Evolutionary conservation across 2,329 filamentous ascomycete species (phyloP).

Genomic region (Scedosporium apiospermum): DNA sequence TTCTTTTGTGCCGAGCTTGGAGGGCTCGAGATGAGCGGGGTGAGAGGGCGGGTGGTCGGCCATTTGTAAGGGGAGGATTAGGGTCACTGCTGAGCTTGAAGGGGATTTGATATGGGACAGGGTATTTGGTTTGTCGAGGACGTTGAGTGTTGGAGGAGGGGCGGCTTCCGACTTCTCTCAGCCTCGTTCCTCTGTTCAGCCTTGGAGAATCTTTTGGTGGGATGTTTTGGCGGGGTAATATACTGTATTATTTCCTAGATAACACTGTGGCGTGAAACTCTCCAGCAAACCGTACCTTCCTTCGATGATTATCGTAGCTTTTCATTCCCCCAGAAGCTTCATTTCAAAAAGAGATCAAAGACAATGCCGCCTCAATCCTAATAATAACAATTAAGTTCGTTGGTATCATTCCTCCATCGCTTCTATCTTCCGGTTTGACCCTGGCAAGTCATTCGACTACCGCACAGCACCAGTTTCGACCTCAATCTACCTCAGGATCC

Average conservation of each 20-base stretch:
- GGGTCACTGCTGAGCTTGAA: neutral
- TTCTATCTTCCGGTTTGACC: no score
- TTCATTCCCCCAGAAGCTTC: no score
- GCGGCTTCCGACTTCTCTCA: neutral
- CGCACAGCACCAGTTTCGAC: neutral
- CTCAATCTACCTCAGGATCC: neutral
- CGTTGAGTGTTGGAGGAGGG: neutral
- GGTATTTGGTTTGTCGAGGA: neutral
- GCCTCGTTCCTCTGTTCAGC: neutral
- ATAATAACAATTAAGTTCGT: no score
- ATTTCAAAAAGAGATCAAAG: no score
- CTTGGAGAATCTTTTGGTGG: neutral
- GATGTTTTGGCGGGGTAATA: neutral
- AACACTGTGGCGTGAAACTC: neutral
- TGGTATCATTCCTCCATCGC: no score
- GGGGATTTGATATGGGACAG: neutral
- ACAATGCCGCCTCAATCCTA: no score
- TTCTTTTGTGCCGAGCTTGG: slow-evolving; percentile 75
- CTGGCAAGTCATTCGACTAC: no score
- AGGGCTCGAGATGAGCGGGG: slow-evolving; percentile 66
- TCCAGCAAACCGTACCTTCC: no score
- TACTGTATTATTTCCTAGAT: neutral
- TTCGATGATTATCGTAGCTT: no score
- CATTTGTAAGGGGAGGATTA: neutral
- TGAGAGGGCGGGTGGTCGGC: slow-evolving; percentile 14